Conservation (phyloP, 352 stramenopile genomes). For the Phytopythium litorale region DNA sequence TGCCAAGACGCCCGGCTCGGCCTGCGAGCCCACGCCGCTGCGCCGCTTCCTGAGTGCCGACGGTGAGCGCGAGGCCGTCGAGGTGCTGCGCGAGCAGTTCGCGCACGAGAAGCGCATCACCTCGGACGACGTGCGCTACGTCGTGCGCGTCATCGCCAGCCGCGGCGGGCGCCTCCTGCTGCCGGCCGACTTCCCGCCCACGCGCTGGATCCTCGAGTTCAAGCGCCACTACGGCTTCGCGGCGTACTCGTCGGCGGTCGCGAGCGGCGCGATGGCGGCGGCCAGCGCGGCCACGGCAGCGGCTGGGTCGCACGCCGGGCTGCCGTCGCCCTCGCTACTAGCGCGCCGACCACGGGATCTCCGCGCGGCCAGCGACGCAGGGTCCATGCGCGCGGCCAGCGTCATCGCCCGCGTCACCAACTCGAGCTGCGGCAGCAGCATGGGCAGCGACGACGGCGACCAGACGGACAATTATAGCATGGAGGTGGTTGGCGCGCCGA, state of each 20-base stretch:
- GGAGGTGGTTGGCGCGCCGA: neutral
- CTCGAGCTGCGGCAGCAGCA: conserved; percentile 2
- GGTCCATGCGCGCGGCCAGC: neutral
- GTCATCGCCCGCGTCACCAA: conserved; percentile 5
- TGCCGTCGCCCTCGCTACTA: neutral
- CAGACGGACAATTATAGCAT: neutral
- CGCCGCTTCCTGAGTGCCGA: conserved; percentile 22
- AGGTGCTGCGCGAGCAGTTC: conserved; percentile 46
- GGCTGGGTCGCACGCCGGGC: neutral
- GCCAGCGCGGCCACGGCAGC: neutral
- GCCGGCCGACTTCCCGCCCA: conserved; percentile 43
- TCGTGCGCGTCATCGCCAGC: conserved; percentile 45
- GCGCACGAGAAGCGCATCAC: conserved; percentile 42
- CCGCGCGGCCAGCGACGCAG: neutral
- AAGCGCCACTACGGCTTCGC: conserved; percentile 39
- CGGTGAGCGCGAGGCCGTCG: conserved; percentile 40
- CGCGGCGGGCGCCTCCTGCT: conserved; percentile 16
- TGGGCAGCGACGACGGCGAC: neutral
- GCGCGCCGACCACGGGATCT: neutral
- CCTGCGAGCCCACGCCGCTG: neutral
- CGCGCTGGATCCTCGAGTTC: conserved; percentile 44
- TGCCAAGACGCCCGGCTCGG: neutral
- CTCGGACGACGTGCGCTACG: conserved; percentile 53
- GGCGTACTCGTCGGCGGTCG: conserved; percentile 1
- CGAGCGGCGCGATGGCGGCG: conserved; percentile 3